These are phyloP conservation scores for Zygoascus sp. DNA, from an alignment of 1,139 yeast genomes.

Conservation along the genomic window DNA sequence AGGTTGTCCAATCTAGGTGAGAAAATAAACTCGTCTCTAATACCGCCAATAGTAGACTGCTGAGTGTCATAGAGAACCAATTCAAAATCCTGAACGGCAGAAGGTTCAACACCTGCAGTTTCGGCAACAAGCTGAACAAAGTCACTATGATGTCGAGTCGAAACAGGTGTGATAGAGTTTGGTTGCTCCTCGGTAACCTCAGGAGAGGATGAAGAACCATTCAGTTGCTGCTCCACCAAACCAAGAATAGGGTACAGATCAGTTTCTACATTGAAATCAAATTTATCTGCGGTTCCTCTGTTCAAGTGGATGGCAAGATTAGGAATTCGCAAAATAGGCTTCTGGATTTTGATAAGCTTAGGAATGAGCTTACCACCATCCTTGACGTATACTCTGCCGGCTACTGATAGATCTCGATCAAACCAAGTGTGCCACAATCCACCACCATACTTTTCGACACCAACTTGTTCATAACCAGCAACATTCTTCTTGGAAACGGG, in stretches of 20 bases:
- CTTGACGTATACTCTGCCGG: slow-evolving; percentile 80
- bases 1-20: slow-evolving; percentile 92
- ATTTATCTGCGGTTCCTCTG: slow-evolving; percentile 68
- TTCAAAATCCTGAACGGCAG: slow-evolving; percentile 82
- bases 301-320: slow-evolving; percentile 91
- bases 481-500: slow-evolving; percentile 66
- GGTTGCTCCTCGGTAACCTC: slow-evolving; percentile 42
- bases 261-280: slow-evolving; percentile 86
- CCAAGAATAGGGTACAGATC: slow-evolving; percentile 88
- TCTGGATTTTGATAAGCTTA: slow-evolving; percentile 69
- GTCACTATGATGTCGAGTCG: slow-evolving; percentile 72
- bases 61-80: slow-evolving; percentile 84
- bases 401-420: slow-evolving; percentile 86
- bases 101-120: slow-evolving; percentile 49
- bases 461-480: slow-evolving; percentile 84
- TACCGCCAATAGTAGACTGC: slow-evolving; percentile 76
- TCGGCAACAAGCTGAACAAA: slow-evolving; percentile 64
- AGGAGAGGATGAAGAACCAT: slow-evolving; percentile 26
- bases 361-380: slow-evolving; percentile 53
- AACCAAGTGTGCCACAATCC: slow-evolving; percentile 81
- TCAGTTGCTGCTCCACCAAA: slow-evolving; percentile 42
- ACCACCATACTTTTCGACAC: slow-evolving; percentile 94
- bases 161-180: slow-evolving; percentile 41
- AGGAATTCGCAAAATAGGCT: slow-evolving; percentile 85
- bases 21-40: slow-evolving; percentile 84